Evolutionary conservation across 2,329 filamentous ascomycete genomes (phyloP), one percentile per base, ranked within the genome.

Genomic region (Ciborinia camelliae): DNA sequence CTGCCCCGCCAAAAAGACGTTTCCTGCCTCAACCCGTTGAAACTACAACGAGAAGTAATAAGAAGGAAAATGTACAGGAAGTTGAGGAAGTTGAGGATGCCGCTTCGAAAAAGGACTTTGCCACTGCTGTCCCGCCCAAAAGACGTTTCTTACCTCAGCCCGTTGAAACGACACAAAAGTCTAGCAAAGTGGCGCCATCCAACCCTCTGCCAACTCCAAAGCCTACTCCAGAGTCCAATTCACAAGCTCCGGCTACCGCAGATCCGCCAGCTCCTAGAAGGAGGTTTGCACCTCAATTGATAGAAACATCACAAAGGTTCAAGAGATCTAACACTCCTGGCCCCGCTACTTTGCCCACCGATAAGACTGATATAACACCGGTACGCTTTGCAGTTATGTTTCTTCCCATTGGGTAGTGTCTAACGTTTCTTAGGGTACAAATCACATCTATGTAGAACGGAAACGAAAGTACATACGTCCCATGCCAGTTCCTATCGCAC

Each of bases 261-360:
- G 74, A 70, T 73, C 73, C 64, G 51, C 70, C 74, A 18, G 77
- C 67, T 58, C 68, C 64, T 26, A 69, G 68, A 71, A 80, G 82
- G 68, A 79, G 79, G 66, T 96, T 96, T 75, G 84, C 88, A 37
- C 92, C 92, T 15, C 89, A 94, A 72, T 80, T 96, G 63, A 88
- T 96, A 67, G 91, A 94, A 76, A 93, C 90, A 3, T 89, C 89
- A 4, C 86, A 87, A 71, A 83, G 92, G 62, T 86, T 87, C 41
- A 86, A 89, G 68, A 86, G 86, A 72, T 84, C 84, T 20, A 86
- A 86, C 26, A 88, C 92, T 71, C 76, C 81, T 0, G 82, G 81
- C 7, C 86, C 87, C 26, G 84, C 87, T 37, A 85, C 87, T 28
- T 81, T 81, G 62, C 86, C 84, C 14, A 83, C 84, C 65, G 87